Percentiles rank a stretch among this genome's conserved stretches.
Conservation (phyloP, 306 rosid genomes). For the Hippophae gyantsensis region DNA sequence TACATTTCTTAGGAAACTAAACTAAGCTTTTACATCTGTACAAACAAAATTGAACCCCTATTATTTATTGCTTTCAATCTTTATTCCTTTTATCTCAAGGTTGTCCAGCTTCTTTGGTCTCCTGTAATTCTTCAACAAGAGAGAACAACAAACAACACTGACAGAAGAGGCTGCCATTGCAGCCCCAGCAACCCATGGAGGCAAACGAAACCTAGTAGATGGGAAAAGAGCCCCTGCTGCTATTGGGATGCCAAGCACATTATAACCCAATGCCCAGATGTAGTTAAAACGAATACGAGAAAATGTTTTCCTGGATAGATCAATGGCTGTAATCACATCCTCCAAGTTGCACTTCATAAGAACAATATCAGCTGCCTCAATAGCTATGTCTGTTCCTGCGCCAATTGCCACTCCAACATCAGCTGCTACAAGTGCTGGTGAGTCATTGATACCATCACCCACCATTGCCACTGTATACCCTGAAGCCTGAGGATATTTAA, state of each 20-base stretch:
- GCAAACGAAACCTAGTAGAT: constrained; percentile 47
- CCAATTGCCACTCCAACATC: constrained; percentile 87
- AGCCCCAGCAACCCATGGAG: constrained; percentile 91
- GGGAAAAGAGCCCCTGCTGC: constrained; percentile 69
- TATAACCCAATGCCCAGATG: constrained; percentile 74
- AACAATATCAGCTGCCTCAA: constrained; percentile 88
- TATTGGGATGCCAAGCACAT: constrained; percentile 64
- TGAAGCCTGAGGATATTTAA: constrained; percentile 22
- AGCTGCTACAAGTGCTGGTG: constrained; percentile 75
- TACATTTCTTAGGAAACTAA: background rate
- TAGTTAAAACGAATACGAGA: constrained; percentile 57
- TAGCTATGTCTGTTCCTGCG: constrained; percentile 83
- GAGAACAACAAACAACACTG: constrained; percentile 74
- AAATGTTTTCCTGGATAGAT: constrained; percentile 62
- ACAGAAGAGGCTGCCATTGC: constrained; percentile 94
- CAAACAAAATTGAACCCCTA: background rate
- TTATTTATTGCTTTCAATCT: constrained; percentile 26
- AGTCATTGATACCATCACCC: constrained; percentile 85
- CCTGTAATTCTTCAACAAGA: constrained; percentile 53
- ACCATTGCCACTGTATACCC: constrained; percentile 76
- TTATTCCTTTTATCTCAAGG: constrained; percentile 38
- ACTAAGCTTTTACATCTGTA: background rate
- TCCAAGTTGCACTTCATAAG: constrained; percentile 74
- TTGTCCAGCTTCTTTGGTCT: constrained; percentile 52
- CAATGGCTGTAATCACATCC: constrained; percentile 72